A percentile compares a stretch with the other conserved stretches of the same genome.
Evolutionary conservation across 2,329 filamentous ascomycete species (phyloP).

Genomic region (Botryotinia calthae): DNA sequence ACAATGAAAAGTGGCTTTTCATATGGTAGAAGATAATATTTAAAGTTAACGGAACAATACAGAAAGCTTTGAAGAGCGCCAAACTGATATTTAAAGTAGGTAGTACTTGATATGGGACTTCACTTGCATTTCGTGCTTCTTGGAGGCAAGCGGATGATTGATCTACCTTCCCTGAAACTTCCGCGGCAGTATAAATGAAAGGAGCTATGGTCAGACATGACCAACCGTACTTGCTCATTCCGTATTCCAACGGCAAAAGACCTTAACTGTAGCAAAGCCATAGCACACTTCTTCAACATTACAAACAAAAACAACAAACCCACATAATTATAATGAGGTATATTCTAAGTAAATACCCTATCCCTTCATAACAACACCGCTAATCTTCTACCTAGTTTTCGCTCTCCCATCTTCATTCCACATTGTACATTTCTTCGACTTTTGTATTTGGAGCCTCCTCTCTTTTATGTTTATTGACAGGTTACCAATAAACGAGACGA

Average conservation of each 20-base stretch:
- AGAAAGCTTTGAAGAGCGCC: not conserved
- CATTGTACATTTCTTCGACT: not conserved
- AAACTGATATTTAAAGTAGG: not conserved
- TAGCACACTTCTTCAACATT: not conserved
- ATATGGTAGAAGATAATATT: not conserved
- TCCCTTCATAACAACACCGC: rapidly evolving
- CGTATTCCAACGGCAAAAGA: not conserved
- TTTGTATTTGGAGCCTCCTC: too few relatives aligned
- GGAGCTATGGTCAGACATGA: not conserved
- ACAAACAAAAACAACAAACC: not conserved
- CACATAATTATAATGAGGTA: rapidly evolving
- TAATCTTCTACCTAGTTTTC: not conserved
- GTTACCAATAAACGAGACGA: not conserved
- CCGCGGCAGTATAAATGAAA: rapidly evolving
- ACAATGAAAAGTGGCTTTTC: not conserved
- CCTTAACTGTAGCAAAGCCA: too few relatives aligned
- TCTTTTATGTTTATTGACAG: not conserved
- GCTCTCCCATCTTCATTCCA: not conserved
- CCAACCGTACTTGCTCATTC: not conserved
- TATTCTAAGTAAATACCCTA: not conserved
- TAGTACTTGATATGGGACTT: rapidly evolving
- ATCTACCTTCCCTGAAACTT: not conserved
- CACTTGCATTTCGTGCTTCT: not conserved
- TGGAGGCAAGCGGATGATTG: rapidly evolving
- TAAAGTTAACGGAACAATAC: not conserved